Evolutionary conservation across 345 rosid species (phyloP), one percentile per base, ranked within the genome.

Genomic region (Rhizophora apiculata): DNA sequence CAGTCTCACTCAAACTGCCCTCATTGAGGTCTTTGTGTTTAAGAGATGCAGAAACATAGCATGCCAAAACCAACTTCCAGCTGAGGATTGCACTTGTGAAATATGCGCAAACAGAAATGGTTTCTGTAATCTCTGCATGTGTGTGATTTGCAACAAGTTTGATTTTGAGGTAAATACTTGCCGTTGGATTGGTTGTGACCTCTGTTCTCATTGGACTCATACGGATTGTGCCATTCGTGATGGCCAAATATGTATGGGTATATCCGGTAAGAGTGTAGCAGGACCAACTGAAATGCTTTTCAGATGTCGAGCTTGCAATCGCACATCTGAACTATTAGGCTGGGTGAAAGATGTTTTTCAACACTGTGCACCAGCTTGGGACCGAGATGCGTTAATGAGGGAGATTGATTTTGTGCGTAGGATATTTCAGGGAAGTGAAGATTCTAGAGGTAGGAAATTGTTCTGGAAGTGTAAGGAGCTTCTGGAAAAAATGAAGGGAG

Each of bases 271-370:
- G 82, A 90, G 76, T 68, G 88, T 85, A 65, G 82, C 82, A 2
- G 91, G 88, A 59, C 87, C 85, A 26, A 79, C 85, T 57, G 99
- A 92, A 72, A 92, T 96, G 98, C 86, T 90, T 75, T 92, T 96
- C 79, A 76, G 76, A 69, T 96, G 99, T 68, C 82, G 93, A 78
- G 98, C 99, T 15, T 96, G 99, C 80, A 90, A 90, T 80, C 83
- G 89, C 49, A 92, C 98, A 34, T 96, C 98, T 37, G 99, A 92
- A 83, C 81, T 96, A 51, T 83, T 96, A 27, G 99, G 99, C 6
- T 96, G 98, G 98, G 99, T 92, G 54, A 96, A 92, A 78, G 99
- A 96, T 80, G 99, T 96, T 69, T 96, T 96, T 80, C 96, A 86
- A 74, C 98, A 96, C 67, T 96, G 98, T 89, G 97, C 91, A 37